phyloP scores from a whole-genome alignment of 176 grass and related monocot species.

The Oropetium thomaeum region DNA sequence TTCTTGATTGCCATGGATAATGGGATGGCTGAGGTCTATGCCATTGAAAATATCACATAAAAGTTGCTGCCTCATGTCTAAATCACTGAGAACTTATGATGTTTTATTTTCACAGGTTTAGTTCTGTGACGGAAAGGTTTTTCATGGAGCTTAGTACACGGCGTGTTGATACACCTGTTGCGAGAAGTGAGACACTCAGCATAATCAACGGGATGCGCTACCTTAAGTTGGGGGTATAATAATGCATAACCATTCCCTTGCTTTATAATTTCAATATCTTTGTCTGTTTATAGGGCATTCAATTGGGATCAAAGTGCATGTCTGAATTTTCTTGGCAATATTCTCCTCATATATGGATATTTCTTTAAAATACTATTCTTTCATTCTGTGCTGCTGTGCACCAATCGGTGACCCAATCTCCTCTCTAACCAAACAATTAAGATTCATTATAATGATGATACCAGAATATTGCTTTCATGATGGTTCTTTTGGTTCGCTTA shows the following conservation, averaged over 20 bases:
- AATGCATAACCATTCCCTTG: constrained; percentile 13
- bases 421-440: constrained; percentile 22
- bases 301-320: constrained; percentile 13
- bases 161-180: constrained; percentile 60
- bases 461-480: neutral
- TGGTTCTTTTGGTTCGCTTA: neutral
- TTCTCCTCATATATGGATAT: neutral
- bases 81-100: constrained; percentile 20
- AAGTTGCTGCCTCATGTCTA: constrained; percentile 10
- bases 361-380: neutral
- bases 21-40: neutral
- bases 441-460: neutral
- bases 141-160: constrained; percentile 94
- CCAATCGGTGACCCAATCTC: neutral
- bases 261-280: constrained; percentile 29
- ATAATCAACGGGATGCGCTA: constrained; percentile 99
- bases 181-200: constrained; percentile 90
- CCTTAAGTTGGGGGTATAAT: constrained; percentile 91
- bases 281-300: neutral
- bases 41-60: neutral
- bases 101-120: constrained; percentile 72
- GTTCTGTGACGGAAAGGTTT: constrained; percentile 94
- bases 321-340: constrained; percentile 12
- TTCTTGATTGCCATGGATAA: constrained; percentile 10
- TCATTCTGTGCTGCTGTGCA: neutral